Conservation (phyloP, 2,329 filamentous ascomycete genomes). For the Pseudocercospora cruenta region DNA sequence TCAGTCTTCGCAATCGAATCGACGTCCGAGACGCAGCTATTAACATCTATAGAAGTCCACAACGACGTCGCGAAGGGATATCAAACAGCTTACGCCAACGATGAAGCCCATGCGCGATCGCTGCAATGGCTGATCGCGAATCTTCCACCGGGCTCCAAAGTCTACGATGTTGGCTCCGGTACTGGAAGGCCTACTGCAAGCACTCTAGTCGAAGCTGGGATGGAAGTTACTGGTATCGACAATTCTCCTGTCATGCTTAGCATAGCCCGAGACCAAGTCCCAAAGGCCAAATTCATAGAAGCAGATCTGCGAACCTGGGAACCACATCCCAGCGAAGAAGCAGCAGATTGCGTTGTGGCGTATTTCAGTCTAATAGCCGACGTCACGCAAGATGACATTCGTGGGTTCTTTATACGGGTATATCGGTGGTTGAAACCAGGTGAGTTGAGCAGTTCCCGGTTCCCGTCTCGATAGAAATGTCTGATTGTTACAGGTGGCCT, state of each 20-base stretch:
- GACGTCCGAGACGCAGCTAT: background rate
- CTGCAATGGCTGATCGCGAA: conserved; percentile 19
- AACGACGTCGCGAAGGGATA: background rate
- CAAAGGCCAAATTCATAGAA: conserved; percentile 13
- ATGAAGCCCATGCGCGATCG: conserved; percentile 5
- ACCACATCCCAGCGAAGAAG: conserved; percentile 1
- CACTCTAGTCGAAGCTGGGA: conserved; percentile 34
- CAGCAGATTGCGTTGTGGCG: conserved; percentile 14
- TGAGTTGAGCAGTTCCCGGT: too few relatives aligned
- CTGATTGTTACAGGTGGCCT: background rate
- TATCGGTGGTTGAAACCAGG: conserved; percentile 22
- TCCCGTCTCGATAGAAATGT: too few relatives aligned
- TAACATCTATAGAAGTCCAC: background rate
- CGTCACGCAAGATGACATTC: conserved; percentile 22
- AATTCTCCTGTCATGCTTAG: conserved; percentile 40
- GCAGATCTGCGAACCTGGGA: conserved; percentile 13
- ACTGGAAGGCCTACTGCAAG: conserved; percentile 38
- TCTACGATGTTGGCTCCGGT: conserved; percentile 42
- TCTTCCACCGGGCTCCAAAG: conserved; percentile 18
- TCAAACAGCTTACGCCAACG: background rate
- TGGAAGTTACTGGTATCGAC: conserved; percentile 36
- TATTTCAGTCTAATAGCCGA: conserved; percentile 20
- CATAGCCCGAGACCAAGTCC: conserved; percentile 25
- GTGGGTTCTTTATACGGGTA: conserved; percentile 17
- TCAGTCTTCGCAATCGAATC: background rate